Percentiles rank a stretch among this genome's conserved stretches.
Conservation (phyloP, 805 yeast species). For the Danielozyma ontarioensis region DNA sequence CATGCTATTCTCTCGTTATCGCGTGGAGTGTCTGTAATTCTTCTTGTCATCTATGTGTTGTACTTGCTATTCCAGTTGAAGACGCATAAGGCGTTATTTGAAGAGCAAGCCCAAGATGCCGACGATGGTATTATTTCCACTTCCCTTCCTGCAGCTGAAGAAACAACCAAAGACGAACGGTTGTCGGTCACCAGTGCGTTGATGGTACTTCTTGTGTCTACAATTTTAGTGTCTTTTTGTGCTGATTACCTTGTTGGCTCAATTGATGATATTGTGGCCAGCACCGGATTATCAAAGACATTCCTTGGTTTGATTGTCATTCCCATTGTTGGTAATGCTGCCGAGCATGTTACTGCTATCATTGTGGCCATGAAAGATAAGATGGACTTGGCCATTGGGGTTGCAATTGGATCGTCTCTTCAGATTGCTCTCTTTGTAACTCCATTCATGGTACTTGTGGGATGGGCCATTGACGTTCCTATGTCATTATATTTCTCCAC, state of each 20-base stretch:
- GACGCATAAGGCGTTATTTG: conserved; percentile 78
- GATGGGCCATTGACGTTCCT: conserved; percentile 89
- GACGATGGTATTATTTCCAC: conserved; percentile 34
- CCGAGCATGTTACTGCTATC: conserved; percentile 96
- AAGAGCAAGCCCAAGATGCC: conserved; percentile 40
- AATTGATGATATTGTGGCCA: conserved; percentile 80
- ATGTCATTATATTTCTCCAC: conserved; percentile 90
- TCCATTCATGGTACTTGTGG: conserved; percentile 88
- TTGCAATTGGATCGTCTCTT: conserved; percentile 92
- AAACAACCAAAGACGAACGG: conserved; percentile 20
- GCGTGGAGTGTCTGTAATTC: conserved; percentile 78
- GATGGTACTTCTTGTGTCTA: conserved; percentile 52
- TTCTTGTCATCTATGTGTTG: conserved; percentile 70
- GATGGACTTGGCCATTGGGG: conserved; percentile 96
- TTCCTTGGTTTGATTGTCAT: conserved; percentile 90
- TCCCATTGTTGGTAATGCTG: conserved; percentile 98
- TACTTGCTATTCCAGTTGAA: conserved; percentile 84
- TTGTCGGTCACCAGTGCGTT: conserved; percentile 54
- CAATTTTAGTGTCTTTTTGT: conserved; percentile 77
- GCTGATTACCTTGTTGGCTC: conserved; percentile 94
- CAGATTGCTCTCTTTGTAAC: conserved; percentile 95
- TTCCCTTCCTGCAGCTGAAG: conserved; percentile 7
- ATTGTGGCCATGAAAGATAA: conserved; percentile 92
- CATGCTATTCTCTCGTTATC: conserved; percentile 65
- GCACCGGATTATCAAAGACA: conserved; percentile 86